Evolutionary conservation across 1,284 basidiomycete genomes (phyloP).

Genomic region (Cutaneotrichosporon dermatis): DNA sequence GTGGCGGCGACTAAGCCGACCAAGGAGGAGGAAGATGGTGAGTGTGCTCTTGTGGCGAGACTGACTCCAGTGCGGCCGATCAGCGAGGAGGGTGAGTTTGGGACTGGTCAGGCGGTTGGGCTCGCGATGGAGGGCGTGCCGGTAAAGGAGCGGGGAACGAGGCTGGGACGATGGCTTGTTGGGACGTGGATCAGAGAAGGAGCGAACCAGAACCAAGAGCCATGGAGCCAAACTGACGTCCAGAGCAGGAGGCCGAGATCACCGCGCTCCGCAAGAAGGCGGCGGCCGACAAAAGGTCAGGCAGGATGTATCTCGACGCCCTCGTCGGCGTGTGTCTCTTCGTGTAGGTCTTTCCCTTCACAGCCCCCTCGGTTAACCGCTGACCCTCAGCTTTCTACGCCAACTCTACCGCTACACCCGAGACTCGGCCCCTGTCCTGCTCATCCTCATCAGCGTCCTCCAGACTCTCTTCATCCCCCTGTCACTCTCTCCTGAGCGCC

Average conservation of each 20-base stretch:
- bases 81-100: constrained; percentile 22
- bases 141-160: too few species aligned
- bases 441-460: constrained; percentile 11
- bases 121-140: too few species aligned
- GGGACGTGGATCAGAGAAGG: too few species aligned
- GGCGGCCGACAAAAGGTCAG: constrained; percentile 21
- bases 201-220: too few species aligned
- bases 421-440: neutral
- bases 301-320: constrained; percentile 29
- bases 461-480: constrained; percentile 33
- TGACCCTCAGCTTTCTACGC: neutral
- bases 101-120: too few species aligned
- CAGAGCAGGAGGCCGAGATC: constrained; percentile 42
- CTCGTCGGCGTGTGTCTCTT: constrained; percentile 27
- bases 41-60: neutral
- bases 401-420: constrained; percentile 2
- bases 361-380: too few species aligned
- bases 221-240: neutral
- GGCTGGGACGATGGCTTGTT: too few species aligned
- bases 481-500: constrained; percentile 28
- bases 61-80: constrained; percentile 18
- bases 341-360: constrained; percentile 20
- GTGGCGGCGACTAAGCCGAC: neutral
- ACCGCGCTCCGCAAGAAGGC: constrained; percentile 24
- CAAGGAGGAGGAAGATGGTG: constrained; percentile 12